A percentile compares a stretch with the other conserved stretches of the same genome.
These are phyloP conservation scores for Suhomyces canberraensis DNA, from an alignment of 805 yeast species.

Conservation along the genomic window DNA sequence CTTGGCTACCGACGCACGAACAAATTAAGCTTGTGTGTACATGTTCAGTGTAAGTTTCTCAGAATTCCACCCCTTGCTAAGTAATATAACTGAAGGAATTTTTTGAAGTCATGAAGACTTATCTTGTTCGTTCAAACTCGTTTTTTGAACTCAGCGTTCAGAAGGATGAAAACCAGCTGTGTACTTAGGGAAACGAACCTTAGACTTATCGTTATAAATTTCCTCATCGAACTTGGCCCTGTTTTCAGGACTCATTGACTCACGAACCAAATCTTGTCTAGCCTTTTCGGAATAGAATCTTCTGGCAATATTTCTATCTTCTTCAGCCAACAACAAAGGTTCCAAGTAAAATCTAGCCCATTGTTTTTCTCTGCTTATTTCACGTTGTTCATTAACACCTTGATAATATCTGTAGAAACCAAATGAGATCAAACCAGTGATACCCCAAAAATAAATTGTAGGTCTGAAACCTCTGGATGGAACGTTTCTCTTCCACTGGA, in stretches of 20 bases:
- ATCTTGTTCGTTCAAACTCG: too few species aligned
- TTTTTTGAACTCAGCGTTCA: too few species aligned
- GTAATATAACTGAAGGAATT: too few species aligned
- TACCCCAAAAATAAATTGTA: conserved; percentile 60
- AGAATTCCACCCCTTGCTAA: too few species aligned
- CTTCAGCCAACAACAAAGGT: conserved; percentile 78
- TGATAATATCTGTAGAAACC: conserved; percentile 66
- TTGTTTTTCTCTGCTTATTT: conserved; percentile 67
- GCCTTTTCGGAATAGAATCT: conserved; percentile 61
- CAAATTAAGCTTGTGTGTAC: too few species aligned
- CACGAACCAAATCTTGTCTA: conserved; percentile 57
- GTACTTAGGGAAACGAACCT: conserved; percentile 41
- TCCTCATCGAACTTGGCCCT: conserved; percentile 42
- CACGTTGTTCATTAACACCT: conserved; percentile 74
- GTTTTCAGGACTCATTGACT: conserved; percentile 37
- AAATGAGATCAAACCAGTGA: conserved; percentile 61
- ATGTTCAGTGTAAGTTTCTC: too few species aligned
- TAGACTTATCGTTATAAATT: conserved; percentile 42
- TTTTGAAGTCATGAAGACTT: too few species aligned
- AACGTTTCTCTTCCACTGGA: conserved; percentile 85
- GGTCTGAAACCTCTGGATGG: conserved; percentile 87
- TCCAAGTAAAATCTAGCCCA: conserved; percentile 74
- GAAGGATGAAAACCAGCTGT: conserved; percentile 39
- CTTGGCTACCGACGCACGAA: too few species aligned
- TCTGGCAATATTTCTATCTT: conserved; percentile 74